Conservation (phyloP, 768 basidiomycete species). For the Panaeolus papilionaceus region DNA sequence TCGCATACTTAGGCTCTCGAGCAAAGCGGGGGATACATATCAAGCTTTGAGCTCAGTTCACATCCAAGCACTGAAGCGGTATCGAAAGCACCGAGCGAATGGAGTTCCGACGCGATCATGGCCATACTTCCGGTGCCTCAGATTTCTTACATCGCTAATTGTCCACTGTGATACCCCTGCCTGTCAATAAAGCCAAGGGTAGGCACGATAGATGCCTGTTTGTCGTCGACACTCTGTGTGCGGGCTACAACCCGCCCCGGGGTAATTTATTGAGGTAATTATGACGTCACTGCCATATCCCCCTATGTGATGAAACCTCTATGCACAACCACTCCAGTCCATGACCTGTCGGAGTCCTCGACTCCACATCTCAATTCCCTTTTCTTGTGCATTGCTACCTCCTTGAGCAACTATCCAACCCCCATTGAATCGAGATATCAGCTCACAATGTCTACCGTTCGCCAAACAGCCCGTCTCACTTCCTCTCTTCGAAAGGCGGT, state of each 20-base stretch:
- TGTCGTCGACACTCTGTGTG: neutral
- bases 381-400: neutral
- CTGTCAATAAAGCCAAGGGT: no score
- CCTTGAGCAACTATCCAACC: neutral
- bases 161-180: no score
- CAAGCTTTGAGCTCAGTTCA: no score
- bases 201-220: no score
- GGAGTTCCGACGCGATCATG: neutral
- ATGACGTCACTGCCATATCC: neutral
- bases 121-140: no score
- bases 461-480: slow-evolving; percentile 4
- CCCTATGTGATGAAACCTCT: slow-evolving; percentile 6
- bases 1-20: no score
- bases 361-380: neutral
- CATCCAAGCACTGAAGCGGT: neutral
- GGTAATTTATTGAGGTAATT: neutral
- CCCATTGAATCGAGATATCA: neutral
- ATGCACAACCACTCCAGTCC: neutral
- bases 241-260: neutral
- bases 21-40: no score
- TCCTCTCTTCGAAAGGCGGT: neutral
- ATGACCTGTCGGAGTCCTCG: neutral
- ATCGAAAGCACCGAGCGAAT: neutral
- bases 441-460: neutral
- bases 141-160: no score